These are phyloP conservation scores for Lithospermum erythrorhizon DNA, from an alignment of 257 asterid genomes.

Conservation along the genomic window DNA sequence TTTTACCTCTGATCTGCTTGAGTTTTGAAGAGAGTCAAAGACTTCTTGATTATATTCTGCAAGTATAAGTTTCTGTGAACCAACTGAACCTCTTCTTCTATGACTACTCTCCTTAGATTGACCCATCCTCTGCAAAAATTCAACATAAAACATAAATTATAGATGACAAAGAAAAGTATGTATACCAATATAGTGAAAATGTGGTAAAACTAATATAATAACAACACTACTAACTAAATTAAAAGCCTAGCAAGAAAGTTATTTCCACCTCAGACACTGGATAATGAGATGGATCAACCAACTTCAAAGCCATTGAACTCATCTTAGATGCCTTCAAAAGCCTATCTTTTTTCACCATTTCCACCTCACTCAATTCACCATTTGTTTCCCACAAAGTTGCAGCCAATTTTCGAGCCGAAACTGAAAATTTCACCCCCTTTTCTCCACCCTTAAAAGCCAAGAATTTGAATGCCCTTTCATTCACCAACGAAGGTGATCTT, in stretches of 20 bases:
- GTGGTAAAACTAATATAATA: neutral
- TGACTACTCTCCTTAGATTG: slow-evolving; percentile 34
- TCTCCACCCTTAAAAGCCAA: slow-evolving; percentile 33
- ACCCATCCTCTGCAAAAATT: slow-evolving; percentile 57
- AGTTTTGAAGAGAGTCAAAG: slow-evolving; percentile 28
- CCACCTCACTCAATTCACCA: slow-evolving; percentile 35
- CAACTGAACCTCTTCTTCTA: slow-evolving; percentile 55
- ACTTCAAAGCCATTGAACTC: slow-evolving; percentile 36
- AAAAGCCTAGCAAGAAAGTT: neutral
- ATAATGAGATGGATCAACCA: slow-evolving; percentile 47
- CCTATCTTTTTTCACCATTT: slow-evolving; percentile 28
- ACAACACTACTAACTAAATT: too few species aligned
- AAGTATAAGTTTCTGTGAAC: slow-evolving; percentile 51
- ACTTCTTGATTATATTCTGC: slow-evolving; percentile 30
- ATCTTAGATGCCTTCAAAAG: slow-evolving; percentile 32
- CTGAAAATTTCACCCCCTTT: slow-evolving; percentile 35
- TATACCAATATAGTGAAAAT: slow-evolving; percentile 9
- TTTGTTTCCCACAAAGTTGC: slow-evolving; percentile 87
- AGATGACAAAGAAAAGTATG: slow-evolving; percentile 6
- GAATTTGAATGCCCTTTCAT: slow-evolving; percentile 36
- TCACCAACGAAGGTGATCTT: slow-evolving; percentile 44
- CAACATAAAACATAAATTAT: slow-evolving; percentile 6
- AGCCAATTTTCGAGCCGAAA: slow-evolving; percentile 74
- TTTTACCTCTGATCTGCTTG: slow-evolving; percentile 55
- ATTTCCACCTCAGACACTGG: slow-evolving; percentile 56